These are phyloP conservation scores for Sporothrix schenckii DNA, from an alignment of 2,329 filamentous ascomycete genomes.

Conservation along the genomic window DNA sequence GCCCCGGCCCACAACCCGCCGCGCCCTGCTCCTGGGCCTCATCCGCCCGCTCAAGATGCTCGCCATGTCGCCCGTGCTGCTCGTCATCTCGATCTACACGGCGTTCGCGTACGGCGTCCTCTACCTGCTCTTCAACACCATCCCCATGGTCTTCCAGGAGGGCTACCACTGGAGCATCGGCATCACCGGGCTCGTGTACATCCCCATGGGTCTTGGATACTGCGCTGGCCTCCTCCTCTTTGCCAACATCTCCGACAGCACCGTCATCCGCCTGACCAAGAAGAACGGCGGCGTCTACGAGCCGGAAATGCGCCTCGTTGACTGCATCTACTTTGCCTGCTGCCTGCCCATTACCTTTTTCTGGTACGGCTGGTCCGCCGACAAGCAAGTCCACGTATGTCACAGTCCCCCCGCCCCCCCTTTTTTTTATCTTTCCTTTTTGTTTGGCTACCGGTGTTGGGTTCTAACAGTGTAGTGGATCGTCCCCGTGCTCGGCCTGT, in stretches of 20 bases:
- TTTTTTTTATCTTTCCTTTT: neutral
- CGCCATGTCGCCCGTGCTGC: constrained; percentile 52
- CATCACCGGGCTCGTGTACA: constrained; percentile 54
- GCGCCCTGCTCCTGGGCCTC: constrained; percentile 47
- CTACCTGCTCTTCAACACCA: constrained; percentile 59
- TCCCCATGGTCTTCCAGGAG: constrained; percentile 54
- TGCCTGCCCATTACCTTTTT: constrained; percentile 46
- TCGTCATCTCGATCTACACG: constrained; percentile 53
- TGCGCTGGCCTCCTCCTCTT: constrained; percentile 40
- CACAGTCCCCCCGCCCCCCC: neutral
- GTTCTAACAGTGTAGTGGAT: constrained; percentile 29
- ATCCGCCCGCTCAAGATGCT: constrained; percentile 57
- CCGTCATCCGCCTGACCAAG: constrained; percentile 46
- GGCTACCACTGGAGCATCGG: constrained; percentile 53
- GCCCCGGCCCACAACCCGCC: constrained; percentile 36
- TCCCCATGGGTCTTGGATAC: constrained; percentile 48
- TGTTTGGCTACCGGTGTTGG: neutral
- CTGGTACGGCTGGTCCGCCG: constrained; percentile 46
- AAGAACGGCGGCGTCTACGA: constrained; percentile 45
- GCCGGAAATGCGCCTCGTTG: constrained; percentile 45
- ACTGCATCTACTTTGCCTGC: constrained; percentile 42
- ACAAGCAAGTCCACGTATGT: constrained; percentile 37
- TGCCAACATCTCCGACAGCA: constrained; percentile 45
- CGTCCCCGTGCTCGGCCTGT: constrained; percentile 36
- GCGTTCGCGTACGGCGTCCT: constrained; percentile 57